Base-by-base conservation (phyloP, 768 basidiomycete genomes). In the Suillus lakei region DNA sequence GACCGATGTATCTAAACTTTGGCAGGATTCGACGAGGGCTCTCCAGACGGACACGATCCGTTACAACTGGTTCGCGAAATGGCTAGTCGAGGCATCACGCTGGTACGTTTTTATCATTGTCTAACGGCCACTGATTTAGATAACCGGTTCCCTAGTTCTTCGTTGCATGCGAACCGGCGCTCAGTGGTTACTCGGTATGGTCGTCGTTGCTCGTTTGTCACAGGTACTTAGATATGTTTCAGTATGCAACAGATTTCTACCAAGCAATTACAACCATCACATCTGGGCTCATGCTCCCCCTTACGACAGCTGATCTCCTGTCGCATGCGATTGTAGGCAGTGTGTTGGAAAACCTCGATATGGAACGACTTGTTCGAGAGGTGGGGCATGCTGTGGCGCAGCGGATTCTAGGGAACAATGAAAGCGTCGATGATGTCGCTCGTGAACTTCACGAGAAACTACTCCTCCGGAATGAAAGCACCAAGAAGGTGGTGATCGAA, bases 151-250 rank as follows among this genome's bases (percentile, higher is more conserved):
- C 8, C 12, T 76, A 98, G 95, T 98, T 98, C 81, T 96, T 98
- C 76, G 97, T 99, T n/a, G 97, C 97, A 34, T 99, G 97, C 80
- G 97, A 99, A 78, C 96, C 97, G 64, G 96, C 95, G 6, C 83
- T 97, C 66, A 95, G 93, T 68, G 94, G 95, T 51, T 97, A 97
- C 73, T 92, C 91, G 64, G 93, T 94, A 71, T 73, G 90, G 75
- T 18, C 36, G 0, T 30, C 54, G 26, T 51, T 43, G 63, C 69
- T 26, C 70, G 68, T 68, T 71, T 39, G 64, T 38, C 70, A 69
- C 74, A 32, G 53, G 32, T 34, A 16, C 46, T 59, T n/a, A 59
- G 18, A 41, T 21, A 66, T 44, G 50, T 70, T 70, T 58, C 72
- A 93, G 92, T 94, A 90, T 79, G 93, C 94, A 13, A 96, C 91